Base-by-base conservation (phyloP, 495 filamentous ascomycete genomes). In the Hyaloscypha variabilis region DNA sequence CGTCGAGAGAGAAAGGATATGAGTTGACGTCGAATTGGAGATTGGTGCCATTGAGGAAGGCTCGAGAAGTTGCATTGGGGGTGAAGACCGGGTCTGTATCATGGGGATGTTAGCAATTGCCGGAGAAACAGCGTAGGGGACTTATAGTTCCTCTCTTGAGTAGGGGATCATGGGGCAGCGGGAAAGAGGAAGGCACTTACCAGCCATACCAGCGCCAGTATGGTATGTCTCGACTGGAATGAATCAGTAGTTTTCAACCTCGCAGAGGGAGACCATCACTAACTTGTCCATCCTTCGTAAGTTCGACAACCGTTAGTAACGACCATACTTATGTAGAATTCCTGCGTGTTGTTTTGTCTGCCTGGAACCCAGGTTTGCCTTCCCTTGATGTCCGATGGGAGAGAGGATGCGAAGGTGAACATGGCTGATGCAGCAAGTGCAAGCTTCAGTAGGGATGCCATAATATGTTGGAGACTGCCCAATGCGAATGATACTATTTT, bases 271-370 rank as follows among this genome's bases (percentile, higher is more conserved):
- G 2, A 57, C 17, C 57, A 25, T 11, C 14, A 65, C 58, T 6
- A 62, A 65, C 66, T 8, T 14, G 50, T n/a, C 58, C 60, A 69
- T 26, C 59, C 59, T 23, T 69, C 53, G 31, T 69, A 69, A 10
- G 28, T 65, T 14, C 23, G 36, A 30, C 4, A 28, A 14, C 67
- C 58, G 8, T 28, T 14, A 21, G 36, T 59, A 28, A 56, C 31
- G 6, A 26, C n/a, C 52, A 66, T 34, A 8, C 28, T 62, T 17
- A 66, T 59, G 26, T 69, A 66, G 59, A 69, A 69, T 31, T 69
- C 67, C 63, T 63, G 67, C 11, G 67, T 69, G 42, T 62, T 69
- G 53, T 69, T 69, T 10, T 49, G 54, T 2, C 58, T 66, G 1
- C 62, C 62, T 1, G 67, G 67, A 6, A 55, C 30, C 8, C 19